Base-by-base conservation (phyloP, 257 asterid species). In the Scutellaria minor region DNA sequence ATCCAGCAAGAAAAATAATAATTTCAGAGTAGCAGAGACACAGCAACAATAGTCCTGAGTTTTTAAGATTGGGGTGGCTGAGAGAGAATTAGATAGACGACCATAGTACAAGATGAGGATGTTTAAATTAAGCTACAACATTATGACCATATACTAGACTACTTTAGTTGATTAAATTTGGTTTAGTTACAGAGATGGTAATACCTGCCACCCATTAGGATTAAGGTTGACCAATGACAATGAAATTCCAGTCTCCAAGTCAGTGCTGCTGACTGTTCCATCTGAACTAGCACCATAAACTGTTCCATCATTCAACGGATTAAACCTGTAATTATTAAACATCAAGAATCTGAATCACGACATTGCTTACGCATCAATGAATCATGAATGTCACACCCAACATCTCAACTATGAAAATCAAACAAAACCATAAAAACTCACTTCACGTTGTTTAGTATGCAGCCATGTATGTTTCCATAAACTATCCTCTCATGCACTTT, bases 191-290 rank as follows among this genome's bases (percentile, higher is more conserved):
- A n/a, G 18, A 60, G 47, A 24, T 9, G 64, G 1, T 57, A 63
- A 45, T 82, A 94, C 99, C 97, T 94, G 95, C 97, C 97, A 94
- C 63, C 97, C 99, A 62, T 84, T 52, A 77, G 99, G 99, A 86
- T 94, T 94, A 64, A 94, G 97, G 80, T 94, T 83, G 85, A 87
- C 81, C 82, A 94, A 79, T 44, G 93, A 72, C 14, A 50, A 60
- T 22, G 99, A 91, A 56, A 89, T 75, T 66, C 97, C 99, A 71
- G 99, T 89, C 85, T 94, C 99, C 79, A 94, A 58, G 65, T 94
- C 99, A 7, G 96, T 91, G 79, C 91, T 81, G 88, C 97, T 85
- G 69, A 89, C 75, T 10, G 97, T 91, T 75, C 99, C 99, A 83
- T 94, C 99, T 54, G 99, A 94, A 75, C 97, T 91, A 78, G 92